Conservation (phyloP, 345 rosid genomes). For the Salix brachista region DNA sequence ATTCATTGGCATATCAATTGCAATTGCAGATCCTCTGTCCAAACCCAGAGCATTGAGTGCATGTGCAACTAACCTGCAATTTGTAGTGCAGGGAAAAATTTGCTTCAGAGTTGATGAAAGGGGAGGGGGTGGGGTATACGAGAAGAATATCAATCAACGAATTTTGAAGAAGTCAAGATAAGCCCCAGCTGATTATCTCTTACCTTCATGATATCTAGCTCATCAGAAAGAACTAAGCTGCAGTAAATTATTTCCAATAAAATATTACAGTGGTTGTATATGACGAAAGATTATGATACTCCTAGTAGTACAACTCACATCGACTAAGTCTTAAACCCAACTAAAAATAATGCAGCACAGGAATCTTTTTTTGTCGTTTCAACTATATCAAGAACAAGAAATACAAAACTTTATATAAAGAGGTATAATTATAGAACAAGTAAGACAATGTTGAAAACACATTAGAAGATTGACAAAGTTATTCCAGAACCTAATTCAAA, state of each 20-base stretch:
- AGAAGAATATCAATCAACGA: no score
- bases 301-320: neutral
- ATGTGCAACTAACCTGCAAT: constrained; percentile 70
- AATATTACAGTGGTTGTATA: no score
- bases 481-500: neutral
- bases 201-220: neutral
- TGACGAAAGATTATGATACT: neutral
- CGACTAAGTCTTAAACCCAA: neutral
- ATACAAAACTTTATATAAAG: neutral
- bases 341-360: neutral
- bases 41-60: constrained; percentile 62
- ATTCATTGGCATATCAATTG: constrained; percentile 94
- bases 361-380: neutral
- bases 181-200: neutral
- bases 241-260: neutral
- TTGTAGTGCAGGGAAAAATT: constrained; percentile 6
- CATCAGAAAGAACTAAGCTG: neutral
- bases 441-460: neutral
- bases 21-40: constrained; percentile 77
- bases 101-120: neutral
- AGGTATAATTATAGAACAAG: neutral
- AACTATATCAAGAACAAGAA: neutral
- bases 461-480: neutral
- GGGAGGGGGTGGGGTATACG: neutral
- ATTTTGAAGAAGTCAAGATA: neutral